Percentiles rank a stretch among this genome's conserved stretches.
These are phyloP conservation scores for Shiraia bambusicola DNA, from an alignment of 2,329 filamentous ascomycete species.

Conservation along the genomic window DNA sequence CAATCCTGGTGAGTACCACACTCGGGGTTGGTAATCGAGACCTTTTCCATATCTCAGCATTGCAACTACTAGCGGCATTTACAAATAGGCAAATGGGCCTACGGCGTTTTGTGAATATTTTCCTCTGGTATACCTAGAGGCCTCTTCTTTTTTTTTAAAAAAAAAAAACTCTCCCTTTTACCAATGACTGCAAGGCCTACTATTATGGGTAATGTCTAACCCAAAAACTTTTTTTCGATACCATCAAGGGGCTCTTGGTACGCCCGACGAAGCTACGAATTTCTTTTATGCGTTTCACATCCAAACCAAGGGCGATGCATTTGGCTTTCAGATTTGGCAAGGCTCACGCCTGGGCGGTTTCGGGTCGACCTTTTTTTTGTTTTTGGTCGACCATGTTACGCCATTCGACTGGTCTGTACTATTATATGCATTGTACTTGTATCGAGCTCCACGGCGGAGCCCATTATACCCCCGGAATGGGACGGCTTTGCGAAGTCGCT, in stretches of 20 bases:
- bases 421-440: slow-evolving; percentile 47
- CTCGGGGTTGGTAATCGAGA: slow-evolving; percentile 72
- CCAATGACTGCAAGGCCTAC: slow-evolving; percentile 20
- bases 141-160: no score
- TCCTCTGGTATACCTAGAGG: slow-evolving; percentile 16
- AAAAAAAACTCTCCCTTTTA: no score
- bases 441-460: slow-evolving; percentile 32
- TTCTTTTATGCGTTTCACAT: slow-evolving; percentile 33
- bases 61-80: slow-evolving; percentile 43
- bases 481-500: slow-evolving; percentile 23
- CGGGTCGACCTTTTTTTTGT: slow-evolving; percentile 22
- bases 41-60: slow-evolving; percentile 20
- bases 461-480: slow-evolving; percentile 38
- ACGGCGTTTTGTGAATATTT: slow-evolving; percentile 31
- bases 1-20: slow-evolving; percentile 74
- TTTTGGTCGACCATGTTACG: slow-evolving; percentile 13
- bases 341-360: slow-evolving; percentile 42
- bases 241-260: slow-evolving; percentile 31
- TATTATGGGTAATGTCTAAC: slow-evolving; percentile 33
- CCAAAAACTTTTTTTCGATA: slow-evolving; percentile 39
- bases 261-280: slow-evolving; percentile 44
- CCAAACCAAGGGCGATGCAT: slow-evolving; percentile 31
- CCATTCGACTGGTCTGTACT: slow-evolving; percentile 40
- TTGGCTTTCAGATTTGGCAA: slow-evolving; percentile 34
- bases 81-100: slow-evolving; percentile 34